Evolutionary conservation across 805 yeast species (phyloP), one percentile per base, ranked within the genome.

Genomic region (Zygosaccharomyces lentus): DNA sequence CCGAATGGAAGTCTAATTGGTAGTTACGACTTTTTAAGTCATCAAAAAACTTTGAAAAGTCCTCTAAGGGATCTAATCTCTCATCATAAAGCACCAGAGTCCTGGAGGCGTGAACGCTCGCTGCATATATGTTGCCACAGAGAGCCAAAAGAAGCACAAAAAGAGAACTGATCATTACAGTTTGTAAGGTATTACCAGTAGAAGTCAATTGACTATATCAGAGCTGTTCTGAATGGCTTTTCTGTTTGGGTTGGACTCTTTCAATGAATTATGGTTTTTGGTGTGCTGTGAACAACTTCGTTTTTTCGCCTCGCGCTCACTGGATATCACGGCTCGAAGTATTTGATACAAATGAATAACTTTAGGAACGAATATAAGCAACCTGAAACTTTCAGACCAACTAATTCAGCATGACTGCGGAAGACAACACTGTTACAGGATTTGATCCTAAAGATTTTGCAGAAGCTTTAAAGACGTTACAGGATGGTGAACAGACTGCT

Each of bases 401-500:
- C 32, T 13, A 29, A 7, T 29, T n/a, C 16, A 8, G 16, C 9
- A 38, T 38, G 41, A 27, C 41, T 4, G 9, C 24, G 6, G 32
- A 38, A 7, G 25, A 27, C 19, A 37, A 19, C 9, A 27, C 9
- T 31, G 7, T 13, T 8, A 6, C 21, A 31, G 49, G 44, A 8
- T 27, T 43, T 8, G 41, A 46, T 19, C 43, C 49, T 17, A 30
- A 27, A 7, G 56, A 50, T 15, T 54, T 50, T 32, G 77, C 78
- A 6, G 80, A 79, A 12, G 75, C 87, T 0, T 78, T 78, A 60
- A 71, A 77, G 54, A 76, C 81, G 55, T 64, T 85, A 37, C 74
- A 74, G 44, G 84, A 82, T 47, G 93, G 88, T 1, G 93, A 85
- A 59, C 61, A 67, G 48, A 82, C 87, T 1, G 80, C 84, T 1